These are phyloP conservation scores for Perkinsus marinus DNA, from an alignment of 169 alveolate genomes.

Conservation along the genomic window DNA sequence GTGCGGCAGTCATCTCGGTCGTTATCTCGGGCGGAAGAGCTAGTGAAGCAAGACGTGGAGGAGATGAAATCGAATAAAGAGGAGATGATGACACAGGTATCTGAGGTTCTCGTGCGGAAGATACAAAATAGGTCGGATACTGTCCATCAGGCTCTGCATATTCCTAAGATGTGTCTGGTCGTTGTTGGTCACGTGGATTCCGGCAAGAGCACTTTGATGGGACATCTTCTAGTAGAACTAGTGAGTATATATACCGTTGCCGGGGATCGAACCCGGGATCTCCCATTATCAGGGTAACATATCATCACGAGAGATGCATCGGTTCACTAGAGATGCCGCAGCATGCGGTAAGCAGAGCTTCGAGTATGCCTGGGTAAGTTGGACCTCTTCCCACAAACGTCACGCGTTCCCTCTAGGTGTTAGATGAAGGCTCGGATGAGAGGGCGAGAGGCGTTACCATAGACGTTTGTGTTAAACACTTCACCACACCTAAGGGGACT, in stretches of 20 bases:
- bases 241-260: neutral
- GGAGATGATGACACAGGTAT: neutral
- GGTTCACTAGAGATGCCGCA: slow-evolving; percentile 46
- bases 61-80: neutral
- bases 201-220: slow-evolving; percentile 76
- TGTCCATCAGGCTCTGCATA: neutral
- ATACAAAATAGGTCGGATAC: neutral
- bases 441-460: slow-evolving; percentile 71
- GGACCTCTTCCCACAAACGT: neutral
- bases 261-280: slow-evolving; percentile 32
- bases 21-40: neutral
- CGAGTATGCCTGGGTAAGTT: slow-evolving; percentile 90
- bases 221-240: slow-evolving; percentile 39
- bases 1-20: neutral
- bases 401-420: neutral
- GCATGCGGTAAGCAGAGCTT: slow-evolving; percentile 78
- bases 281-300: neutral
- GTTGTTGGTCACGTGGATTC: slow-evolving; percentile 83
- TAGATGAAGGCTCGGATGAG: slow-evolving; percentile 28
- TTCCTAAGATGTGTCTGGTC: slow-evolving; percentile 36
- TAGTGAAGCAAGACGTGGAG: neutral
- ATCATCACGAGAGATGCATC: neutral
- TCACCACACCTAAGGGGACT: slow-evolving; percentile 28
- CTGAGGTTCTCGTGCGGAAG: neutral
- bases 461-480: slow-evolving; percentile 57